Evolutionary conservation across 2,329 filamentous ascomycete genomes (phyloP).

Genomic region (Calonectria leucothoes): DNA sequence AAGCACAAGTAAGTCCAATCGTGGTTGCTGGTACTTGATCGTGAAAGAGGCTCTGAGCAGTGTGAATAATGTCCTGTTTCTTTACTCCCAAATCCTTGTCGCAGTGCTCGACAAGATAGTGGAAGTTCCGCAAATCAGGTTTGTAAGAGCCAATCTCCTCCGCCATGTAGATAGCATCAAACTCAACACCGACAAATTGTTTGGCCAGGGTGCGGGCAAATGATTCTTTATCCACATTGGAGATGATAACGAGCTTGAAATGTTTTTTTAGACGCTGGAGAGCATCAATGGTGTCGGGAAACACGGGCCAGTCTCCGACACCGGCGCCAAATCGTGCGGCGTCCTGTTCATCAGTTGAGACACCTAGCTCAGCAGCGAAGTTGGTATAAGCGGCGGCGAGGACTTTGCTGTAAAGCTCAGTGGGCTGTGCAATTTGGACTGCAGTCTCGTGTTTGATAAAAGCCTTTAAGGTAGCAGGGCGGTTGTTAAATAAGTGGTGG

Average conservation of each 20-base stretch:
- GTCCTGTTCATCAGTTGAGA: constrained; percentile 49
- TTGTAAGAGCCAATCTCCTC: constrained; percentile 79
- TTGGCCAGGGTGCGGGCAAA: constrained; percentile 36
- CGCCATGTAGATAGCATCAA: constrained; percentile 76
- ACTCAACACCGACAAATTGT: constrained; percentile 58
- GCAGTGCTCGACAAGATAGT: constrained; percentile 68
- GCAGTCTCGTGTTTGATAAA: constrained; percentile 58
- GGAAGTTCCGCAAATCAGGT: constrained; percentile 72
- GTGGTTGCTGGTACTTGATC: constrained; percentile 74
- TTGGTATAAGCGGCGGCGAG: constrained; percentile 58
- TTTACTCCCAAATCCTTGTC: constrained; percentile 64
- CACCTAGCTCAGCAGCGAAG: constrained; percentile 55
- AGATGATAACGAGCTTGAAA: constrained; percentile 70
- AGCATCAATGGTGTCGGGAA: constrained; percentile 66
- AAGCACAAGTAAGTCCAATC: constrained; percentile 69
- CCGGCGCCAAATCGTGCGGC: constrained; percentile 60
- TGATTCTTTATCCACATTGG: constrained; percentile 64
- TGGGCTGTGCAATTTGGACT: constrained; percentile 64
- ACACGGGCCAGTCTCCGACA: constrained; percentile 66
- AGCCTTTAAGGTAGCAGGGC: constrained; percentile 51
- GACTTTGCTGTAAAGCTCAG: constrained; percentile 67
- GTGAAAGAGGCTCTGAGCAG: constrained; percentile 73
- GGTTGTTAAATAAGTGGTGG: constrained; percentile 48
- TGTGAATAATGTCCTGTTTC: constrained; percentile 68
- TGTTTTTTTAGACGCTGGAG: constrained; percentile 58